A percentile compares a stretch with the other conserved stretches of the same genome.
Evolutionary conservation across 305 asterid species (phyloP).

Genomic region (Rubia peregrina): DNA sequence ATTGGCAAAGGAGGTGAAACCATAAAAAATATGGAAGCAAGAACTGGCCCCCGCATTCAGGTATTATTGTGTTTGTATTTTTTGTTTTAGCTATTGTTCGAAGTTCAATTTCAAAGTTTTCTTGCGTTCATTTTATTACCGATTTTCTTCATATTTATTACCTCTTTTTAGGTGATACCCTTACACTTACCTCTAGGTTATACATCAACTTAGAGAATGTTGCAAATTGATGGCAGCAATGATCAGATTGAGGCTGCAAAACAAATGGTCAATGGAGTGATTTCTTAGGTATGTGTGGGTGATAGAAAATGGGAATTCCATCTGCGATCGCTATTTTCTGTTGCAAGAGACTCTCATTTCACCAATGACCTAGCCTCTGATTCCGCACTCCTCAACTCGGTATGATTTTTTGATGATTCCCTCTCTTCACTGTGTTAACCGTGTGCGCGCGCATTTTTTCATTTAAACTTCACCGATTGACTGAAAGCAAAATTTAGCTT

Average conservation of each 20-base stretch:
- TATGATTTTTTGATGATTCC: slow-evolving; percentile 14
- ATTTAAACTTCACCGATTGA: background rate
- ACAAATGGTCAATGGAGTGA: slow-evolving; percentile 73
- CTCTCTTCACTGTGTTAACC: background rate
- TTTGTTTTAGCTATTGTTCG: background rate
- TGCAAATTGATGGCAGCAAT: slow-evolving; percentile 82
- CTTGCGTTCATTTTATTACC: too few species aligned
- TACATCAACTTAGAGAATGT: slow-evolving; percentile 72
- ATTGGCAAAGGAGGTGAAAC: slow-evolving; percentile 99
- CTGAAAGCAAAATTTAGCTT: slow-evolving; percentile 8
- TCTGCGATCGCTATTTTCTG: slow-evolving; percentile 57
- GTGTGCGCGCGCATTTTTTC: background rate
- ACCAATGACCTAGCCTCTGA: slow-evolving; percentile 65
- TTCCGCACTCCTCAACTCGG: slow-evolving; percentile 65
- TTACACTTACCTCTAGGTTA: slow-evolving; percentile 96
- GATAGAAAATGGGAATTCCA: slow-evolving; percentile 59
- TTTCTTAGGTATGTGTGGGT: slow-evolving; percentile 70
- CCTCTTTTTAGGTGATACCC: slow-evolving; percentile 69
- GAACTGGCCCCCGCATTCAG: slow-evolving; percentile 91
- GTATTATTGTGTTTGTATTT: slow-evolving; percentile 23
- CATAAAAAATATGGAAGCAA: slow-evolving; percentile 86
- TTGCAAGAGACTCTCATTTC: slow-evolving; percentile 69
- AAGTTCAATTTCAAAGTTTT: background rate
- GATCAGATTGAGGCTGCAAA: slow-evolving; percentile 95
- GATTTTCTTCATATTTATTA: background rate